Evolutionary conservation across 768 basidiomycete genomes (phyloP), one percentile per base, ranked within the genome.

Genomic region (Rhodosporidiobolus sp.): DNA sequence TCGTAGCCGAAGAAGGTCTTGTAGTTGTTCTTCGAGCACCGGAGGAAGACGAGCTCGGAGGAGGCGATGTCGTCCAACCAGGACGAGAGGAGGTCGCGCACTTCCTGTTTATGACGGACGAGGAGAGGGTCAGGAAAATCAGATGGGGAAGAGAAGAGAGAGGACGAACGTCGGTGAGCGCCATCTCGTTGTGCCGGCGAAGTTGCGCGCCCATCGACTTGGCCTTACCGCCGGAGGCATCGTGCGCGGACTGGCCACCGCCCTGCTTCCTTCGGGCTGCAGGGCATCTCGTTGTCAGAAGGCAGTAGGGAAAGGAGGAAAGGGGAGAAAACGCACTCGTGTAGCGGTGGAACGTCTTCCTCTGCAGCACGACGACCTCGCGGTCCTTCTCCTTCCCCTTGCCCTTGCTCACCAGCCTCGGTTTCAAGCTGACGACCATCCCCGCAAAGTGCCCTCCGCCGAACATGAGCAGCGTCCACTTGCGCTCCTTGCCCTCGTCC

Each of bases 391-490:
- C 87, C 77, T 86, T 88, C 24, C 81, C 83, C 75, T 84, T 83
- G 32, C 77, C 79, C 59, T 80, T 78, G 67, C 80, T 83, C 76
- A 78, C 82, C 24, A 77, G 20, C 49, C 52, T 71, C 17, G 79
- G 79, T 6, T 69, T 54, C 12, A 68, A 85, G 71, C 70, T 83
- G 81, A 81, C 88, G 46, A 99, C 84, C 67, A 93, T 89, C 34
- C 95, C 96, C 22, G 96, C 96, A 82, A 99, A 98, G 81, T 99
- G 96, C 19, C 96, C 96, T 30, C 96, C 94, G 0, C 96, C 96
- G 52, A 90, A 88, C 93, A 97, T 96, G 78, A 99, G 90, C 85
- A 98, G 81, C 0, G 93, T 91, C 90, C 94, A 95, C 70, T 86
- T 89, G 50, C 93, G 73, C 28, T 59, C 55, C 49, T 32, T 22